Evolutionary conservation across 2,329 filamentous ascomycete species (phyloP).

Genomic region (Pestalotiopsis sp.): DNA sequence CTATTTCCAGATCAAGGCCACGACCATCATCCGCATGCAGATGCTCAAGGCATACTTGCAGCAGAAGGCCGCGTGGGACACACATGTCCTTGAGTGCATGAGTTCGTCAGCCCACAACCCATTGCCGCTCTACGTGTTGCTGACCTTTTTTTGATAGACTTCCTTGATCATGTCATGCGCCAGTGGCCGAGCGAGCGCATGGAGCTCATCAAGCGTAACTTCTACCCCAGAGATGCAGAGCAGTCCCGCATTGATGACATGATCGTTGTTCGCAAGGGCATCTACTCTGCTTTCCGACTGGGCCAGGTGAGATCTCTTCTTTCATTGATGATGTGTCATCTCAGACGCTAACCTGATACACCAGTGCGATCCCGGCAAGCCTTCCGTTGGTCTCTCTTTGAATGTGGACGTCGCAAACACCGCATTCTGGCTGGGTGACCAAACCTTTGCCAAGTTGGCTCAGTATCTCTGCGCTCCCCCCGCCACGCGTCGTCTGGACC

Average conservation of each 20-base stretch:
- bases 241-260: conserved; percentile 60
- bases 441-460: conserved; percentile 41
- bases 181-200: conserved; percentile 72
- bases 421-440: conserved; percentile 71
- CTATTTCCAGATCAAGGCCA: conserved; percentile 63
- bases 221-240: conserved; percentile 65
- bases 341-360: conserved; percentile 15
- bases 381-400: conserved; percentile 68
- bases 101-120: conserved; percentile 47
- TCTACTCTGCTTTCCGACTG: conserved; percentile 83
- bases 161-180: conserved; percentile 87
- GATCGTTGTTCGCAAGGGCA: conserved; percentile 83
- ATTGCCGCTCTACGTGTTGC: conserved; percentile 9
- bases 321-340: not conserved
- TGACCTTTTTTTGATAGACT: conserved; percentile 49
- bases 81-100: conserved; percentile 74
- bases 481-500: conserved; percentile 30
- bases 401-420: conserved; percentile 93
- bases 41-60: conserved; percentile 68
- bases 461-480: conserved; percentile 19
- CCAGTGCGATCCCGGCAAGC: conserved; percentile 10
- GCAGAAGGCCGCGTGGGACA: conserved; percentile 62
- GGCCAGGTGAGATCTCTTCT: conserved; percentile 52
- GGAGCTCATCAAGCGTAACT: conserved; percentile 77
- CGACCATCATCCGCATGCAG: conserved; percentile 69